phyloP scores from a whole-genome alignment of 768 basidiomycete species.

The Udeniomyces megalosporus region DNA sequence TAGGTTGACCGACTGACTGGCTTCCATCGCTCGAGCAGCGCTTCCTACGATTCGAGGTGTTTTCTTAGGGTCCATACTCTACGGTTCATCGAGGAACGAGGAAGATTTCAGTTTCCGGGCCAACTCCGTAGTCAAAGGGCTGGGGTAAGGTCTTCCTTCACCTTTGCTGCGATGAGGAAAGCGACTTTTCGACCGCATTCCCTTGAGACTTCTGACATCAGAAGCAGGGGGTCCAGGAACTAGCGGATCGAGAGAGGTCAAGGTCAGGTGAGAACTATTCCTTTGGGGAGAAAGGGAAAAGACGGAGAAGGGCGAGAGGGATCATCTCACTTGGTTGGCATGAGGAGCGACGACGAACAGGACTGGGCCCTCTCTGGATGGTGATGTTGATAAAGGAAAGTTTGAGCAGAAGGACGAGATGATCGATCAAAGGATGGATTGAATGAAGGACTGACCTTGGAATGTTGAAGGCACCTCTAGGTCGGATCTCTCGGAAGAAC shows the following conservation, averaged over 20 bases:
- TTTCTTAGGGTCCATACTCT: conserved; percentile 49
- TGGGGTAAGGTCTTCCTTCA: conserved; percentile 13
- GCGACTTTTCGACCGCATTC: conserved; percentile 67
- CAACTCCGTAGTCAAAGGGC: no score
- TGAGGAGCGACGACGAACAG: conserved; percentile 90
- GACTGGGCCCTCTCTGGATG: conserved; percentile 49
- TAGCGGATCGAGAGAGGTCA: conserved; percentile 29
- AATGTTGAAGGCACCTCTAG: conserved; percentile 86
- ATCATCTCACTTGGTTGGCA: conserved; percentile 58
- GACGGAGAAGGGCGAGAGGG: no score
- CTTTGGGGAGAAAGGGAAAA: background rate
- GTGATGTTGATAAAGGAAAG: no score
- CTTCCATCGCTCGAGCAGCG: conserved; percentile 66
- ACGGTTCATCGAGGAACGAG: background rate
- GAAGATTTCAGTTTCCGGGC: no score
- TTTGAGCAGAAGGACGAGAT: no score
- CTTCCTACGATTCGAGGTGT: conserved; percentile 48
- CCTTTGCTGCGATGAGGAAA: conserved; percentile 71
- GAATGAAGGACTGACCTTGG: conserved; percentile 36
- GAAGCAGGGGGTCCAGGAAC: conserved; percentile 82
- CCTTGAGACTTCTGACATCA: conserved; percentile 68
- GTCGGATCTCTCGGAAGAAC: conserved; percentile 91
- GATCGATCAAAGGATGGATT: no score
- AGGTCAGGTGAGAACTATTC: conserved; percentile 16
- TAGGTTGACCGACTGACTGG: conserved; percentile 44